Evolutionary conservation across 768 basidiomycete genomes (phyloP).

Genomic region (Termitomyces bulborhizus): DNA sequence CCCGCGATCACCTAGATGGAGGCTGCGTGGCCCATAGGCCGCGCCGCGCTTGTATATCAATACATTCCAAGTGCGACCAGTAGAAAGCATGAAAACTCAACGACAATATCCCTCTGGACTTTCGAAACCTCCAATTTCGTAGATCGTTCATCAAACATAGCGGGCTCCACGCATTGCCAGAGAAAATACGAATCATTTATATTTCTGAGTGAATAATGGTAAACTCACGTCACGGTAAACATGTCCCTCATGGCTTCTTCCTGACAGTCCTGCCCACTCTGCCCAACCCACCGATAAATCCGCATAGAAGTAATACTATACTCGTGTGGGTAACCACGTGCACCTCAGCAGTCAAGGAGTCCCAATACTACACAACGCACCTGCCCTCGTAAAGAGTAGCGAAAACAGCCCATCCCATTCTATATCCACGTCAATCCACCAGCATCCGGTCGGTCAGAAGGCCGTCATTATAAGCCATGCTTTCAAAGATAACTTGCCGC

Average conservation of each 20-base stretch:
- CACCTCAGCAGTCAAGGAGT: constrained; percentile 37
- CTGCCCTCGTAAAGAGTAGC: constrained; percentile 35
- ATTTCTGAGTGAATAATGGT: constrained; percentile 40
- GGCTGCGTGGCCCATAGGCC: constrained; percentile 2
- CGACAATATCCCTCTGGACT: constrained; percentile 2
- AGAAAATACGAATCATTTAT: constrained; percentile 38
- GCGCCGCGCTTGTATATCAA: constrained; percentile 11
- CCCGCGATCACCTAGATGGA: not conserved
- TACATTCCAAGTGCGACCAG: constrained; percentile 8
- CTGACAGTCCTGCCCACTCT: not conserved
- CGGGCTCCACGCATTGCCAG: constrained; percentile 13
- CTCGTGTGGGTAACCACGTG: constrained; percentile 26
- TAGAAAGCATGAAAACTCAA: constrained; percentile 16
- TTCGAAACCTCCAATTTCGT: not conserved
- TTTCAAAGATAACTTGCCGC: constrained; percentile 93
- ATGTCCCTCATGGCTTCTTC: constrained; percentile 7
- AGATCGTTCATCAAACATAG: constrained; percentile 1
- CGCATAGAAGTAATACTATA: constrained; percentile 20
- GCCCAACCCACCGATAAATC: constrained; percentile 18
- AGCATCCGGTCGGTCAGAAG: constrained; percentile 81
- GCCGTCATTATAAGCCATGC: constrained; percentile 88
- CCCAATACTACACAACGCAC: constrained; percentile 57
- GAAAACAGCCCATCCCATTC: constrained; percentile 17
- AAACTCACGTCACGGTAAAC: constrained; percentile 46
- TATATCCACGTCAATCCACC: constrained; percentile 48